phyloP scores from a whole-genome alignment of 345 rosid species.

The Mallotus nudiflorus region DNA sequence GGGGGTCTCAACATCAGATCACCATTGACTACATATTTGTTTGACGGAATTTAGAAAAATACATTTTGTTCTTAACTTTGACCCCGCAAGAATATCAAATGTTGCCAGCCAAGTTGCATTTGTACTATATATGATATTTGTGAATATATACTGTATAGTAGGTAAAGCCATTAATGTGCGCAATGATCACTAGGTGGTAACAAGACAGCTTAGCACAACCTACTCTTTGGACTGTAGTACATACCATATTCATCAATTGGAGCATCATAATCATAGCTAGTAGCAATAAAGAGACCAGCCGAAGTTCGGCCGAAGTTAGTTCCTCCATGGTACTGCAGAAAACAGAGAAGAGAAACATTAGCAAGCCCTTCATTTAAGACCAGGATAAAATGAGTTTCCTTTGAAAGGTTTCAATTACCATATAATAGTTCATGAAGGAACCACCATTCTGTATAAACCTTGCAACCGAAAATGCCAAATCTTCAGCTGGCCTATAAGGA shows the following conservation, averaged over 20 bases:
- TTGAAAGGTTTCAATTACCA: constrained; percentile 21
- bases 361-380: not conserved
- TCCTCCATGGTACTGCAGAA: constrained; percentile 49
- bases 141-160: not conserved
- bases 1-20: not conserved
- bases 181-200: not conserved
- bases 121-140: not conserved
- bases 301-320: constrained; percentile 53
- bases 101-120: constrained; percentile 2
- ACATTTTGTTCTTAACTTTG: not conserved
- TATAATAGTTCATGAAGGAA: constrained; percentile 47
- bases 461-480: constrained; percentile 47
- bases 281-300: constrained; percentile 50
- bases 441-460: constrained; percentile 50
- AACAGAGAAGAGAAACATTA: not conserved
- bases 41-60: not conserved
- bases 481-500: constrained; percentile 50
- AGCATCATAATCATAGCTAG: constrained; percentile 56
- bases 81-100: not conserved
- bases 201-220: constrained; percentile 4
- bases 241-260: constrained; percentile 53
- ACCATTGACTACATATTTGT: not conserved
- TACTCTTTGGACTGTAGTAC: not conserved
- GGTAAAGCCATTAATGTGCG: constrained; percentile 10
- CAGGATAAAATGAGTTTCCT: not conserved